phyloP scores from a whole-genome alignment of 192 early-diverging fungal species.

The Ambispora gerdemannii region DNA sequence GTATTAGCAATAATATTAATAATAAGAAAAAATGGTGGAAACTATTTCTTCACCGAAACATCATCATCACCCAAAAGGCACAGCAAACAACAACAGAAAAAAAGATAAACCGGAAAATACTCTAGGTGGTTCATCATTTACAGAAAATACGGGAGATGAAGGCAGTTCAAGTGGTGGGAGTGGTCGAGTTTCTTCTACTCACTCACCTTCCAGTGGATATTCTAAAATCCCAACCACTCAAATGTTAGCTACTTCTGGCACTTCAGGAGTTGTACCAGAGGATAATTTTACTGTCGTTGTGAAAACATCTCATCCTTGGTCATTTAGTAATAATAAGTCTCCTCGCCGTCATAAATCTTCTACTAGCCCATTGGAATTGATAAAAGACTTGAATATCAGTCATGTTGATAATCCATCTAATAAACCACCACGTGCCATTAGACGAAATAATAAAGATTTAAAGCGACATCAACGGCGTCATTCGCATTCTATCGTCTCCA shows the following conservation, averaged over 20 bases:
- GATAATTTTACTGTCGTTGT: slow-evolving; percentile 17
- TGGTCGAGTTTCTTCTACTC: not conserved
- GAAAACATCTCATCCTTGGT: slow-evolving; percentile 2
- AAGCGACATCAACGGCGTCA: not conserved
- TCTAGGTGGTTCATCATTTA: not conserved
- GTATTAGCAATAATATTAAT: not conserved
- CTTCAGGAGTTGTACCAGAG: slow-evolving; percentile 4
- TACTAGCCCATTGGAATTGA: not conserved
- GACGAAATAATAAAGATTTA: not conserved
- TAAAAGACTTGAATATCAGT: not conserved
- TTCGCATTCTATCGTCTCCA: not conserved
- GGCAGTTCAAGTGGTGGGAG: not conserved
- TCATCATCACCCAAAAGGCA: not conserved
- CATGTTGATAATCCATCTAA: not conserved
- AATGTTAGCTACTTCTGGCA: not conserved
- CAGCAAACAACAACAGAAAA: not conserved
- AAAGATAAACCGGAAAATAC: not conserved
- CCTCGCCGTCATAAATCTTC: not conserved
- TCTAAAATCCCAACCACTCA: not conserved
- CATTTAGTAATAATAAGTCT: not conserved
- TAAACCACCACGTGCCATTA: not conserved
- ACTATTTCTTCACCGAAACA: not conserved
- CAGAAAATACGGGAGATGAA: not conserved
- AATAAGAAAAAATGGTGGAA: not conserved
- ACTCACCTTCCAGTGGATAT: not conserved